Base-by-base conservation (phyloP, 495 filamentous ascomycete species). In the Mycothermus thermophilus region DNA sequence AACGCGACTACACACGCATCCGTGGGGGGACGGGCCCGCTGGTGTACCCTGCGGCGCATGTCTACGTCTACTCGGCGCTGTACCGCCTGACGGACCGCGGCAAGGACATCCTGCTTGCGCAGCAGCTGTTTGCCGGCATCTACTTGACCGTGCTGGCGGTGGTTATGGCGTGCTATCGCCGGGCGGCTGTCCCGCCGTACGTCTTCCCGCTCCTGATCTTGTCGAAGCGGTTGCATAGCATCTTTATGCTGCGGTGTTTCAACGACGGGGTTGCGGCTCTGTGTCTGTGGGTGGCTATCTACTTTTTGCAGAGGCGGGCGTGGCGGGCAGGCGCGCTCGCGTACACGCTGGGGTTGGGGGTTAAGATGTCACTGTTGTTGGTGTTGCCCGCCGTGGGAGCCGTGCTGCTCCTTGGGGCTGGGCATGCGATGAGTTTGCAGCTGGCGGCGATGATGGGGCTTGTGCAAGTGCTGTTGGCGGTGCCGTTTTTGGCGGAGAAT, bases 341-440 rank as follows among this genome's bases (percentile, higher is more conserved):
- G 12, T 96, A 83, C 64, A 81, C 80, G 16, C 62, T 69, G 44
- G 86, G 82, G 5, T 60, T 95, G n/a, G 81, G 76, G 3, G 67
- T 88, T 47, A 97, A 97, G 60, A 97, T 97, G 90, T 84, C 80
- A 12, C 50, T 93, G 19, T 66, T 96, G 16, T 67, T 96, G 14
- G 70, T 75, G 7, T 71, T 83, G 14, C 90, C 90, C 1, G 87
- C 80, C 0, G 66, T 97, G 32, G 83, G 71, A 0, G 52, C 82
- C 3, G 55, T 87, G 12, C 58, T 84, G 12, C 71, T 88, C 28
- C 72, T 88, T 20, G 77, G 75, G 7, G 50, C 77, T 30, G 80
- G 80, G 0, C 60, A 80, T 33, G 50, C 58, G 26, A 63, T 66
- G 15, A 75, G 75, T 34, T 42, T 93, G 27, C 66, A 60, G 33